A percentile compares a stretch with the other conserved stretches of the same genome.
phyloP scores from a whole-genome alignment of 1,284 basidiomycete species.

The Pseudozyma tsukubaensis region DNA sequence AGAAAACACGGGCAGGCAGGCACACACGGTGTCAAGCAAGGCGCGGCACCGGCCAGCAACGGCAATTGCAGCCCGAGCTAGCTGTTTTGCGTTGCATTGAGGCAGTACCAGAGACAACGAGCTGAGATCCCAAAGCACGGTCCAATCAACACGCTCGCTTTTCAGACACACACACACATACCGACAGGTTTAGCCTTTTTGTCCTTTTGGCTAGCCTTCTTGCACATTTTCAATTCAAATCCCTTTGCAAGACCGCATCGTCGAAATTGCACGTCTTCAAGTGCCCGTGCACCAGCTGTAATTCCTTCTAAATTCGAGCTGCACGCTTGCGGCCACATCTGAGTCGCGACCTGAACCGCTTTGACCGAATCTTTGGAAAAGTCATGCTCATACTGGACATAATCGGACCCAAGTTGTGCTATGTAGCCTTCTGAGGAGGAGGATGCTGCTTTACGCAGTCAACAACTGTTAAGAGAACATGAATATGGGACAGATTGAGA shows the following conservation, averaged over 20 bases:
- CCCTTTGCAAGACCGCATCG: slow-evolving; percentile 25
- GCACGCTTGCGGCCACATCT: background rate
- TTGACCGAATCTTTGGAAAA: slow-evolving; percentile 14
- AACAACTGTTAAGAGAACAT: background rate
- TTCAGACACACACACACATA: slow-evolving; percentile 12
- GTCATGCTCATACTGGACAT: too few relatives aligned
- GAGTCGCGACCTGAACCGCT: slow-evolving; percentile 13
- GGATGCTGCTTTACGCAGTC: background rate
- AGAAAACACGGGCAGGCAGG: background rate
- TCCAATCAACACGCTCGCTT: slow-evolving; percentile 45
- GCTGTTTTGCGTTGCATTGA: background rate
- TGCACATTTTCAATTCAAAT: background rate
- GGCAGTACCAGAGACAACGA: background rate
- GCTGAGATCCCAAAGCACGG: slow-evolving; percentile 14
- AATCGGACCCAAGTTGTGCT: background rate
- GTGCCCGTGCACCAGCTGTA: slow-evolving; percentile 14
- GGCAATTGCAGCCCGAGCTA: slow-evolving; percentile 38
- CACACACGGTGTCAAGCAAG: background rate
- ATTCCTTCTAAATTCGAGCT: slow-evolving; percentile 39
- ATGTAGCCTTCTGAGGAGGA: background rate
- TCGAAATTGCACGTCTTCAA: slow-evolving; percentile 3
- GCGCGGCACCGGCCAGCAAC: slow-evolving; percentile 34
- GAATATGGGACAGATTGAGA: background rate
- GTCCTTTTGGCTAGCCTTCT: background rate
- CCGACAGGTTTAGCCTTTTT: background rate